Evolutionary conservation across 2,329 filamentous ascomycete species (phyloP), one percentile per base, ranked within the genome.

Genomic region (Nemania abortiva): DNA sequence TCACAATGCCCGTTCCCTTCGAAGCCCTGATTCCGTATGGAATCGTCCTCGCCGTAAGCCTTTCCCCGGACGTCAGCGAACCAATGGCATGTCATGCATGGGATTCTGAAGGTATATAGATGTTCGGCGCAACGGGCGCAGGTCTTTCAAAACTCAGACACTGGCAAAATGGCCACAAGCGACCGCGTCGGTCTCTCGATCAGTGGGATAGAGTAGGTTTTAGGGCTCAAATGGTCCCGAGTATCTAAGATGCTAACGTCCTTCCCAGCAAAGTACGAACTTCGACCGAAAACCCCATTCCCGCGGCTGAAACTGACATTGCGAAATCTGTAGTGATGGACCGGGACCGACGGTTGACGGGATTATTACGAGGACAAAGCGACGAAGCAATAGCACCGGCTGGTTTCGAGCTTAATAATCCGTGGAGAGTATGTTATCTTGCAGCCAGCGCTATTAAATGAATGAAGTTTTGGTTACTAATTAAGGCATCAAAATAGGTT

Each of bases 1-100:
- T 70, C 80, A 80, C 77, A 62, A 91, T 91, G 89, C 86, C 87
- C 68, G 81, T 91, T 72, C 89, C 89, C 56, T 91, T 90, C 81
- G 89, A 91, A 81, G 82, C 88, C 58, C 77, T 91, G 73, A 83
- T 91, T 80, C 88, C 89, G 52, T 90, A 90, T 80, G 89, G 82
- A 80, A 90, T 91, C 84, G 87, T 90, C 79, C 79, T 88, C 75
- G 84, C 81, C 77, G 88, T 90, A 85, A 80, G 87, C 68, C 50
- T 61, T 37, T 37, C 34, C 34, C 64, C 64, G 55, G 56, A 56
- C 50, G 2, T 62, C 24, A 57, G 27, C 47, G 39, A 42, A 47
- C 5, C 60, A 45, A 66, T 53, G 49, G 54, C 64, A 29, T 57
- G 45, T 20, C 64, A 29, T 57, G 45, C 24, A 52, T 56, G 57